phyloP scores from a whole-genome alignment of 2,329 filamentous ascomycete species.

The Graphium sp. region DNA sequence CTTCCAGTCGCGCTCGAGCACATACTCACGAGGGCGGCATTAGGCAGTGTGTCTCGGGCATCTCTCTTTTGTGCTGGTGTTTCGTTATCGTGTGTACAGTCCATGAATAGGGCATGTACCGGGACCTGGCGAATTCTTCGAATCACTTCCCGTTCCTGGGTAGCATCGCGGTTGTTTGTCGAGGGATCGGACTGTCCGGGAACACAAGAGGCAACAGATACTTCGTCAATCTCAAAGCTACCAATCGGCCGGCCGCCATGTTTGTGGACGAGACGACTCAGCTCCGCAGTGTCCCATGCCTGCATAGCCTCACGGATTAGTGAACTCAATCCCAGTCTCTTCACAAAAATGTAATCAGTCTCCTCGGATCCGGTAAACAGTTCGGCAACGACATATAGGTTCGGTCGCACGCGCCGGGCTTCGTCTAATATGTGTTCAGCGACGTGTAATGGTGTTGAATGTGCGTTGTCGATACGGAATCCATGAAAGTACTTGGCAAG shows the following conservation, averaged over 20 bases:
- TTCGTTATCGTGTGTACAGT: slow-evolving; percentile 98
- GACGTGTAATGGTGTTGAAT: slow-evolving; percentile 87
- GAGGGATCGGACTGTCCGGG: slow-evolving; percentile 14
- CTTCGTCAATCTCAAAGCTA: slow-evolving; percentile 88
- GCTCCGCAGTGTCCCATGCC: slow-evolving; percentile 84
- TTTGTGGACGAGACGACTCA: slow-evolving; percentile 82
- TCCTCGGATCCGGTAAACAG: slow-evolving; percentile 91
- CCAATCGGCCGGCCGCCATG: slow-evolving; percentile 91
- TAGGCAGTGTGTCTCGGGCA: slow-evolving; percentile 83
- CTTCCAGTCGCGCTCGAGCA: slow-evolving; percentile 88
- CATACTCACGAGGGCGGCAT: slow-evolving; percentile 88
- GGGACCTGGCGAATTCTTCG: slow-evolving; percentile 73
- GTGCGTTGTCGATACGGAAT: slow-evolving; percentile 94
- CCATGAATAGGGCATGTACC: slow-evolving; percentile 93
- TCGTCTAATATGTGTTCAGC: slow-evolving; percentile 91
- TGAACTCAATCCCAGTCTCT: slow-evolving; percentile 76
- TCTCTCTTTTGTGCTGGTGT: slow-evolving; percentile 89
- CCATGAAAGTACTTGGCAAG: slow-evolving; percentile 92
- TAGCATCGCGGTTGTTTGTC: slow-evolving; percentile 12
- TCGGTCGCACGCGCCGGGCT: slow-evolving; percentile 72
- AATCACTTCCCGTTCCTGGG: slow-evolving; percentile 42
- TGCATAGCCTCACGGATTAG: slow-evolving; percentile 98
- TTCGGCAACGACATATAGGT: slow-evolving; percentile 85
- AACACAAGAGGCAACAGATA: slow-evolving; percentile 44
- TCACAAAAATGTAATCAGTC: slow-evolving; percentile 92